Conservation (phyloP, 495 filamentous ascomycete genomes). For the Penicillium diatomitis region DNA sequence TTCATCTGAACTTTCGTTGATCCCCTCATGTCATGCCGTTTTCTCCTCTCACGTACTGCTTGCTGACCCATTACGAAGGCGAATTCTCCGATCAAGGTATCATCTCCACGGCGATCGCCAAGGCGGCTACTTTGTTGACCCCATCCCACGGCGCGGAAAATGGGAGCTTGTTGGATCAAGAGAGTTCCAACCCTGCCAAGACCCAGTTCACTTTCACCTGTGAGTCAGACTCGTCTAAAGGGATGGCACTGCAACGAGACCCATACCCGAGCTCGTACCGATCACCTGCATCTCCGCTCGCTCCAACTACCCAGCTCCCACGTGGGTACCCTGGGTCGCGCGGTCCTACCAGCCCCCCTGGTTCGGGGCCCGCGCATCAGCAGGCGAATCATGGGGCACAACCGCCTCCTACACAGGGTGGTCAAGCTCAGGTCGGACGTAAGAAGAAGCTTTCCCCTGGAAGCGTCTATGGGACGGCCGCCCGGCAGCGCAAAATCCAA, state of each 20-base stretch:
- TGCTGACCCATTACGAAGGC: constrained; percentile 10
- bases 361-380: constrained; percentile 26
- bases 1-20: not conserved
- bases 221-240: constrained; percentile 61
- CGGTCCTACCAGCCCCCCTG: constrained; percentile 53
- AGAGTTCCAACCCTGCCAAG: constrained; percentile 53
- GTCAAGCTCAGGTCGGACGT: constrained; percentile 29
- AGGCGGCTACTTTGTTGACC: constrained; percentile 61
- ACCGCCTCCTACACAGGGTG: constrained; percentile 32
- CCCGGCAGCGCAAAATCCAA: constrained; percentile 56
- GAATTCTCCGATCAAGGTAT: constrained; percentile 57
- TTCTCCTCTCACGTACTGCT: constrained; percentile 1
- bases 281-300: constrained; percentile 24
- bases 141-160: constrained; percentile 59
- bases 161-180: constrained; percentile 65
- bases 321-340: constrained; percentile 47
- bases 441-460: constrained; percentile 49
- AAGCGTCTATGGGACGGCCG: constrained; percentile 53
- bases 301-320: constrained; percentile 19
- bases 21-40: not conserved
- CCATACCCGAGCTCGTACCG: constrained; percentile 24
- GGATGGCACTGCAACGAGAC: constrained; percentile 45
- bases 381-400: constrained; percentile 17
- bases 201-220: constrained; percentile 91
- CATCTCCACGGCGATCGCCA: constrained; percentile 83